A percentile compares a stretch with the other conserved stretches of the same genome.
Conservation (phyloP, 441 rosid genomes). For the Hypseocharis bilobata region DNA sequence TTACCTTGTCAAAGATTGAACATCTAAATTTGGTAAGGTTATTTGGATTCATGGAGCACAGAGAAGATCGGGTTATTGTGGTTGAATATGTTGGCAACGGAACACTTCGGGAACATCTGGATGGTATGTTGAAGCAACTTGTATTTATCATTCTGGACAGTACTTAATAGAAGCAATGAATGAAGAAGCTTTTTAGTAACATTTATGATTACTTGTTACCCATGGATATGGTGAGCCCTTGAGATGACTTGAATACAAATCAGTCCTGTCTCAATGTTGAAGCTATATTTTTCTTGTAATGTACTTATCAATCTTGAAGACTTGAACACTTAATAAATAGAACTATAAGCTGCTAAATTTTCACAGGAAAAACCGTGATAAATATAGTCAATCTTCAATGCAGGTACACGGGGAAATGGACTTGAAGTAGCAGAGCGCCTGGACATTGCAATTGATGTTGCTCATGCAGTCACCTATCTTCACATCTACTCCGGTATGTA, state of each 20-base stretch:
- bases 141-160: not conserved
- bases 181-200: no score
- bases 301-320: no score
- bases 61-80: constrained; percentile 61
- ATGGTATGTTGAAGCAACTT: constrained; percentile 40
- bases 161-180: not conserved
- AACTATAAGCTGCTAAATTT: no score
- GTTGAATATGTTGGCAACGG: constrained; percentile 82
- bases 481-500: constrained; percentile 79
- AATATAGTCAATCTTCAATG: constrained; percentile 19
- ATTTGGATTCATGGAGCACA: constrained; percentile 56
- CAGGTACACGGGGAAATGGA: constrained; percentile 49
- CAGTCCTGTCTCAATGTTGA: no score
- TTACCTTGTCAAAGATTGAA: constrained; percentile 61
- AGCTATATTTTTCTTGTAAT: no score
- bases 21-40: constrained; percentile 70
- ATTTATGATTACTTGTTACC: no score
- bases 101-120: constrained; percentile 81
- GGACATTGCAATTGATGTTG: constrained; percentile 76
- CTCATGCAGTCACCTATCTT: constrained; percentile 90
- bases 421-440: constrained; percentile 59
- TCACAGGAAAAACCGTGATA: not conserved
- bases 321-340: no score
- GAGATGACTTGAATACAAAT: no score
- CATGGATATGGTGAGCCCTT: no score